Base-by-base conservation (phyloP, 2,329 filamentous ascomycete genomes). In the Sclerotinia sclerotiorum region DNA sequence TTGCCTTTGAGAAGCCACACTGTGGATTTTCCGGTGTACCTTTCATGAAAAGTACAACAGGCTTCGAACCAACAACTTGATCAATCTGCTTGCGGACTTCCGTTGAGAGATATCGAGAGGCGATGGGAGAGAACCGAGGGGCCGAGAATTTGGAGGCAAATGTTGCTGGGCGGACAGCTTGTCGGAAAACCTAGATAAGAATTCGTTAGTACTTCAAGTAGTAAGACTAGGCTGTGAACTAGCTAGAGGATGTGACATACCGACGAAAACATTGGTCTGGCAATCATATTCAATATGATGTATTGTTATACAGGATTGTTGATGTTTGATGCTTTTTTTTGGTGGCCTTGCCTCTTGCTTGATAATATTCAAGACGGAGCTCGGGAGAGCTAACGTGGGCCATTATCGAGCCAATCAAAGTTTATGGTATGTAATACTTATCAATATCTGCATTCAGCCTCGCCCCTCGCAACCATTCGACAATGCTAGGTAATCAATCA, bases 31-130 rank as follows among this genome's bases (percentile, higher is more conserved):
- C 94, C 69, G 95, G 95, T 1, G 95, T 98, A 69, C 95, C 95
- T 84, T 99, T 99, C 95, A 99, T 99, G 84, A 99, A 99, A 68
- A 99, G 85, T 0, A 99, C 95, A 0, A 99, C 94, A 2, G 94
- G 94, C 0, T 94, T 91, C 0, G 93, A 94, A 32, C 82, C 84
- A 21, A 99, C 90, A 44, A 94, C 94, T 79, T 93, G 92, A 80
- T 97, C 92, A 76, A 99, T 99, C 35, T 94, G 93, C 51, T 87
- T 81, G 71, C 86, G 88, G 15, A 92, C 95, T 77, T 93, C 87
- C 74, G 89, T 86, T 44, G 94, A 97, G 60, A 99, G 86, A 52
- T 92, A 85, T 68, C 93, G 90, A 66, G 68, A 64, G 15, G 72
- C 65, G 71, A 77, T 76, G 68, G 69, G 73, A 29, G 72, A 71